These are phyloP conservation scores for Trametes punicea DNA, from an alignment of 768 basidiomycete genomes.

Conservation along the genomic window DNA sequence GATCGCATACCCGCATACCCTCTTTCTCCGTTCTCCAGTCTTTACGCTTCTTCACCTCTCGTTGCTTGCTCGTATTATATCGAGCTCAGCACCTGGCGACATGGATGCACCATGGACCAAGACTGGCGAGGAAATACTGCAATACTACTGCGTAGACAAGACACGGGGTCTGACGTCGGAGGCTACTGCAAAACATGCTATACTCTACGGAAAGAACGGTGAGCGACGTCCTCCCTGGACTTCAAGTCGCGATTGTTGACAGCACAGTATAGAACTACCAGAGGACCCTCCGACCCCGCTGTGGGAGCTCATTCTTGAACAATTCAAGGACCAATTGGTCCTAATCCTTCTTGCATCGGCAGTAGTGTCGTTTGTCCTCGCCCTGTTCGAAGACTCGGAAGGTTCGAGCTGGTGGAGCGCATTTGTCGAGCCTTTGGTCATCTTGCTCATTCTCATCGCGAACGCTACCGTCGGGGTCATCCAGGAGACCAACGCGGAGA, in stretches of 20 bases:
- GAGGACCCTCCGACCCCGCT: slow-evolving; percentile 89
- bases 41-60: background rate
- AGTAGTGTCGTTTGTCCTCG: slow-evolving; percentile 88
- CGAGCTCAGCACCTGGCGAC: slow-evolving; percentile 9
- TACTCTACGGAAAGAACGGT: slow-evolving; percentile 88
- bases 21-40: background rate
- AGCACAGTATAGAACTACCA: slow-evolving; percentile 65
- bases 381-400: slow-evolving; percentile 76
- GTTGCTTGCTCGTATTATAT: background rate
- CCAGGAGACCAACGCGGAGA: slow-evolving; percentile 95
- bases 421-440: slow-evolving; percentile 94
- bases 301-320: slow-evolving; percentile 94
- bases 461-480: slow-evolving; percentile 98
- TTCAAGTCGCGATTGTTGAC: background rate
- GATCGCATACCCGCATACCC: background rate
- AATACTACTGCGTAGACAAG: slow-evolving; percentile 67
- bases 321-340: slow-evolving; percentile 98
- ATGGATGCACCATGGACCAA: slow-evolving; percentile 80
- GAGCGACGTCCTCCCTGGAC: slow-evolving; percentile 19
- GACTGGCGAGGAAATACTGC: slow-evolving; percentile 63
- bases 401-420: slow-evolving; percentile 70
- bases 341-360: slow-evolving; percentile 95
- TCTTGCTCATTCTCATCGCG: slow-evolving; percentile 91
- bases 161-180: slow-evolving; percentile 58
- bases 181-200: slow-evolving; percentile 69